Percentiles rank a stretch among this genome's conserved stretches.
phyloP scores from a whole-genome alignment of 768 basidiomycete species.

The Trametes cingulata region DNA sequence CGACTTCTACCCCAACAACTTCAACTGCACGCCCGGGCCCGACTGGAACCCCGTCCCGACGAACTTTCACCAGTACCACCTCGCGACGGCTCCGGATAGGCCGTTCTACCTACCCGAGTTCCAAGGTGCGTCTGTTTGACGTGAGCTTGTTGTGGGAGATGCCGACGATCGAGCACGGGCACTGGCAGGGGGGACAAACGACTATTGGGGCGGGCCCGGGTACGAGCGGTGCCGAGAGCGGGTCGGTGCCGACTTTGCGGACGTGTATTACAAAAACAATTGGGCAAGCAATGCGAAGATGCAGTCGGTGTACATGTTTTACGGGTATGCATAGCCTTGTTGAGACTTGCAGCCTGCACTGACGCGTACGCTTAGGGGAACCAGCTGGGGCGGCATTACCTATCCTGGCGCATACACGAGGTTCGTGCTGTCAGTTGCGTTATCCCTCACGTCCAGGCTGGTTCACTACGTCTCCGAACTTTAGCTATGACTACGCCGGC shows the following conservation, averaged over 20 bases:
- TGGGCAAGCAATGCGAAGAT: slow-evolving; percentile 84
- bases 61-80: slow-evolving; percentile 67
- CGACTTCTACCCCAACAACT: slow-evolving; percentile 76
- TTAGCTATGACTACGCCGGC: slow-evolving; percentile 80
- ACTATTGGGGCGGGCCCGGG: slow-evolving; percentile 82
- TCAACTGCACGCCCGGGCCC: slow-evolving; percentile 75
- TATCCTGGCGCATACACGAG: slow-evolving; percentile 77
- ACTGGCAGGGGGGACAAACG: slow-evolving; percentile 68
- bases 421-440: slow-evolving; percentile 41
- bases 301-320: slow-evolving; percentile 85
- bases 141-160: slow-evolving; percentile 48
- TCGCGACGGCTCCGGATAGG: slow-evolving; percentile 44
- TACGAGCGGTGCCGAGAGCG: slow-evolving; percentile 64
- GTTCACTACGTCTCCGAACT: slow-evolving; percentile 12
- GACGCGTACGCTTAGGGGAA: slow-evolving; percentile 51
- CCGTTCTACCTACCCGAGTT: slow-evolving; percentile 71
- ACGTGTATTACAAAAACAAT: slow-evolving; percentile 74
- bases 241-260: slow-evolving; percentile 73
- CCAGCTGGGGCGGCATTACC: slow-evolving; percentile 81
- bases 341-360: background rate
- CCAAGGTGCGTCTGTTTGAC: slow-evolving; percentile 16
- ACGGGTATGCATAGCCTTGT: slow-evolving; percentile 48
- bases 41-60: slow-evolving; percentile 63
- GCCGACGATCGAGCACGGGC: background rate
- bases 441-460: background rate